Conservation (phyloP, 2,329 filamentous ascomycete species). For the Diaporthe ilicicola region DNA sequence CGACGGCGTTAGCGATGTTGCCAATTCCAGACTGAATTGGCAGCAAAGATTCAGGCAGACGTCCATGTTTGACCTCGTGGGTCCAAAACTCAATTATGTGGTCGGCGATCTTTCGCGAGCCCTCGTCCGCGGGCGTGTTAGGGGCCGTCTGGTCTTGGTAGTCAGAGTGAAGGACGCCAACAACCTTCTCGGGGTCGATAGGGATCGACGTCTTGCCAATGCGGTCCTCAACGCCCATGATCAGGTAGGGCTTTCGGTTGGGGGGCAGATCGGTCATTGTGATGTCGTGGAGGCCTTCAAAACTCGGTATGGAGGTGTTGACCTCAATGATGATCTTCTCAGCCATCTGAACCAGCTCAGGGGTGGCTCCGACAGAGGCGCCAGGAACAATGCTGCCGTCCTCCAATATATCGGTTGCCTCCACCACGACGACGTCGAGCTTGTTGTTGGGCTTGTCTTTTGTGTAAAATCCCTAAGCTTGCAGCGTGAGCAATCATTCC, state of each 20-base stretch:
- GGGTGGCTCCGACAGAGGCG: constrained; percentile 84
- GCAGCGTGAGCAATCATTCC: constrained; percentile 23
- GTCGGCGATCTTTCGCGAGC: constrained; percentile 75
- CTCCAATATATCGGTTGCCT: constrained; percentile 86
- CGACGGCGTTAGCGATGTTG: constrained; percentile 92
- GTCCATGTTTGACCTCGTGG: constrained; percentile 82
- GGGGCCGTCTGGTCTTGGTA: constrained; percentile 79
- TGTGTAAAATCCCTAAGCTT: constrained; percentile 79
- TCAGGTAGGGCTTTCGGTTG: constrained; percentile 81
- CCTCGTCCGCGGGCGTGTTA: constrained; percentile 79
- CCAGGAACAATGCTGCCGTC: constrained; percentile 90
- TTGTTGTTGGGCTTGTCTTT: constrained; percentile 77
- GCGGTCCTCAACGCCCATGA: constrained; percentile 86
- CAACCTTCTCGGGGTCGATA: constrained; percentile 81
- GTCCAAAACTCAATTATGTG: constrained; percentile 86
- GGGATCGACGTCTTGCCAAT: constrained; percentile 86
- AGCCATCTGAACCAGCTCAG: constrained; percentile 88
- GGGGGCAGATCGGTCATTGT: constrained; percentile 88
- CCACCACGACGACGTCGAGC: constrained; percentile 85
- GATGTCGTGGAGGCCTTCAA: constrained; percentile 91
- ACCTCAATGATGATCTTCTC: constrained; percentile 95
- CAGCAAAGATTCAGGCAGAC: constrained; percentile 79
- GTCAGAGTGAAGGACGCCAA: constrained; percentile 85
- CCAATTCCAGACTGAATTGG: constrained; percentile 90
- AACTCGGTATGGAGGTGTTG: constrained; percentile 85